A percentile compares a stretch with the other conserved stretches of the same genome.
These are phyloP conservation scores for Ophiostoma ips DNA, from an alignment of 2,329 filamentous ascomycete genomes.

Conservation along the genomic window DNA sequence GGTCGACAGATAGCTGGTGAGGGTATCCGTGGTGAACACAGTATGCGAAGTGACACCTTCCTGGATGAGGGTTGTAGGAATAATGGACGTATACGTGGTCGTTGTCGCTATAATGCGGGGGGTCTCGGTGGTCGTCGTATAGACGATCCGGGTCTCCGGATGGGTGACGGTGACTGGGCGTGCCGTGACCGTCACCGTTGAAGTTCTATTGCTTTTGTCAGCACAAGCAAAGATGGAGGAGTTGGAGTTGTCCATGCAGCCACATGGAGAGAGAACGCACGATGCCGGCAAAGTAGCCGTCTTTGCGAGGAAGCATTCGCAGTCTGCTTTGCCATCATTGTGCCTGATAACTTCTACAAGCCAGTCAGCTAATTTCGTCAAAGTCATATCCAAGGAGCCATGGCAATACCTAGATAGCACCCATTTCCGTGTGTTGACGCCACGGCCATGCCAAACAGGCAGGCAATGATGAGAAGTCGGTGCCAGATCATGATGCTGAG, in stretches of 20 bases:
- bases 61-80: constrained; percentile 2
- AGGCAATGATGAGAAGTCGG: not conserved
- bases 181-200: constrained; percentile 2
- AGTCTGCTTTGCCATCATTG: not conserved
- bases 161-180: not conserved
- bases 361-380: not conserved
- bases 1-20: not conserved
- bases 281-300: not conserved
- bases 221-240: no score
- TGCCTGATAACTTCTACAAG: not conserved
- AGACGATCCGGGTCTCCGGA: not conserved
- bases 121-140: not conserved
- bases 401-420: not conserved
- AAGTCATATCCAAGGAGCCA: not conserved
- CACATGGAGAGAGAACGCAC: no score
- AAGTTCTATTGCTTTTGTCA: no score
- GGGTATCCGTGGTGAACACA: not conserved
- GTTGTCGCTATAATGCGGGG: not conserved
- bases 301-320: not conserved
- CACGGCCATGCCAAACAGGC: not conserved
- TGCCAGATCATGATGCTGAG: not conserved
- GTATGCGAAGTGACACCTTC: not conserved
- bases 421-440: not conserved
- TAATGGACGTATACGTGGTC: constrained; percentile 1
- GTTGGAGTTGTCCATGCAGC: no score